phyloP scores from a whole-genome alignment of 805 yeast genomes.

The Ogataea wickerhamii region DNA sequence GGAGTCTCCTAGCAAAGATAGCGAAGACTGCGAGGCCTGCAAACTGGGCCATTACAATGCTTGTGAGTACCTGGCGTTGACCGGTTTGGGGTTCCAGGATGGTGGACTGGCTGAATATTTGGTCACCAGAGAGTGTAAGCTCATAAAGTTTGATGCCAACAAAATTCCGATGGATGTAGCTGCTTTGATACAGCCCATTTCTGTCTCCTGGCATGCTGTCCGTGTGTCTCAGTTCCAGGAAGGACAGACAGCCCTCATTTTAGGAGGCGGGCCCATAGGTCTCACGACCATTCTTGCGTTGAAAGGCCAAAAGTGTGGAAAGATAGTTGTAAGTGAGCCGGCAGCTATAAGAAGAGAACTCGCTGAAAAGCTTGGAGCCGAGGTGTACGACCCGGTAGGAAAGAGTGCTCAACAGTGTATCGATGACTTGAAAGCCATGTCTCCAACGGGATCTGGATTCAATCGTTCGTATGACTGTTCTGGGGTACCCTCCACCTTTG shows the following conservation, averaged over 20 bases:
- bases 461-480: constrained; percentile 53
- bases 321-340: constrained; percentile 58
- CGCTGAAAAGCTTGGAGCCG: constrained; percentile 48
- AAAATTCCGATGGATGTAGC: constrained; percentile 48
- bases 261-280: constrained; percentile 66
- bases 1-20: constrained; percentile 12
- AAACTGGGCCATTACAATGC: constrained; percentile 47
- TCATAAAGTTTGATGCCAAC: constrained; percentile 36
- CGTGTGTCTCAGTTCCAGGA: constrained; percentile 39
- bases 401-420: constrained; percentile 28
- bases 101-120: constrained; percentile 49
- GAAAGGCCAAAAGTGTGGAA: constrained; percentile 45
- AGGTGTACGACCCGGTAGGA: constrained; percentile 34
- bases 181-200: constrained; percentile 54
- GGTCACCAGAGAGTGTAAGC: constrained; percentile 37
- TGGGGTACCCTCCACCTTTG: constrained; percentile 46
- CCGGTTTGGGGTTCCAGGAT: constrained; percentile 53
- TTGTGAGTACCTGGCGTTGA: constrained; percentile 45
- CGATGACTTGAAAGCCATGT: constrained; percentile 31
- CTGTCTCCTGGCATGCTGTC: constrained; percentile 60
- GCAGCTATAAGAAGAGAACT: constrained; percentile 58
- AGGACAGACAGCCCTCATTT: constrained; percentile 46
- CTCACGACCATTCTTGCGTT: constrained; percentile 53
- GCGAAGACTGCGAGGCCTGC: constrained; percentile 45
- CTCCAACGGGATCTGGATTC: constrained; percentile 43